Evolutionary conservation across 495 filamentous ascomycete genomes (phyloP).

Genomic region (Daldinia concentrica): DNA sequence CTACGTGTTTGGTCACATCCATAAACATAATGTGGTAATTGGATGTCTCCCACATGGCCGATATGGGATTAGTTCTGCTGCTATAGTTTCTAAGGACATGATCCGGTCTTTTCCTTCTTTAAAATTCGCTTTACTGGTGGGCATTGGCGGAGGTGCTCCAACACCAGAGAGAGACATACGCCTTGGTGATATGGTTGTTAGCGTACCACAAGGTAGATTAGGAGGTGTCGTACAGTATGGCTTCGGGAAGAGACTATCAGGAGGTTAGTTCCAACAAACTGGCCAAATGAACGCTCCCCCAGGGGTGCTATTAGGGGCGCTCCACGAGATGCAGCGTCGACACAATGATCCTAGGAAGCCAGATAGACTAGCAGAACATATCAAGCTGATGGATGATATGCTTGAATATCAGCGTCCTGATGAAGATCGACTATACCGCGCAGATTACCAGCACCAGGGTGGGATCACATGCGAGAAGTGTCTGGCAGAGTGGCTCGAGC

Average conservation of each 20-base stretch:
- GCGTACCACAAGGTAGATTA: neutral
- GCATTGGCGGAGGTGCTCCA: neutral
- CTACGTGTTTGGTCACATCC: neutral
- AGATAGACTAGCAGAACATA: neutral
- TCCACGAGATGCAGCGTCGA: neutral
- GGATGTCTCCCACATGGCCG: neutral
- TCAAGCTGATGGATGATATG: neutral
- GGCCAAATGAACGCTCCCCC: neutral
- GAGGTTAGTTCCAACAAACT: neutral
- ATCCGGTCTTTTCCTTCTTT: neutral
- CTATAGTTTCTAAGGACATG: neutral
- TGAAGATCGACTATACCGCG: neutral
- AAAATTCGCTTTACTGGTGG: neutral
- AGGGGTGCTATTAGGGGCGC: neutral
- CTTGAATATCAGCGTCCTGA: neutral
- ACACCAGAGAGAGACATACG: neutral
- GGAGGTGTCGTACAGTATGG: neutral
- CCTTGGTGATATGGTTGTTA: conserved; percentile 19
- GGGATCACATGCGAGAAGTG: neutral
- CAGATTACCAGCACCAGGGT: neutral
- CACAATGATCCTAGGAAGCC: neutral
- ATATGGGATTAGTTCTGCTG: neutral
- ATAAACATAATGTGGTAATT: neutral
- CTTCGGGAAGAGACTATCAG: neutral
- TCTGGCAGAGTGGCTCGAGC: neutral